A percentile compares a stretch with the other conserved stretches of the same genome.
Evolutionary conservation across 1,284 basidiomycete species (phyloP).

Genomic region (Pisolithus thermaeus): DNA sequence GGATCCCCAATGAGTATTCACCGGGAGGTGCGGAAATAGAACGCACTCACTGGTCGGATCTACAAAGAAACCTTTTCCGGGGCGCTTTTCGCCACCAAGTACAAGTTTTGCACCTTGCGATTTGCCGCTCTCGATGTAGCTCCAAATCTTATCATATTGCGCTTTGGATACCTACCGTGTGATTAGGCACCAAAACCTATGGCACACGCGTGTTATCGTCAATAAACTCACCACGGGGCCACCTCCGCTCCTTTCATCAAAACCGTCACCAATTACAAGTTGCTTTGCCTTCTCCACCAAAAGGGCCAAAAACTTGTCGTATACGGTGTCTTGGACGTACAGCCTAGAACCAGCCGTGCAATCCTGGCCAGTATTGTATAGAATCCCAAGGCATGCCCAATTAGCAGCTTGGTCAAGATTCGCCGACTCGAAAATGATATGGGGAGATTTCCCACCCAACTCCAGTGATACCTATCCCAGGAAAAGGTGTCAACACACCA

Average conservation of each 20-base stretch:
- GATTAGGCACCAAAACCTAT: constrained; percentile 3
- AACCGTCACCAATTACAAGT: constrained; percentile 74
- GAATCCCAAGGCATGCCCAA: constrained; percentile 80
- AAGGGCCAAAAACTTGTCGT: constrained; percentile 74
- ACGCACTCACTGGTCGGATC: constrained; percentile 65
- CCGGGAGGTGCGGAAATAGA: constrained; percentile 4
- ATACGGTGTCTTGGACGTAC: constrained; percentile 80
- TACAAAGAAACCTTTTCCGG: constrained; percentile 67
- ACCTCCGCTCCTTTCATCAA: constrained; percentile 67
- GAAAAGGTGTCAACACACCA: constrained; percentile 10
- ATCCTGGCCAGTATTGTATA: constrained; percentile 82
- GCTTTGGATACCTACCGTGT: constrained; percentile 63
- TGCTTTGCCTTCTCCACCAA: constrained; percentile 66
- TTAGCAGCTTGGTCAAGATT: constrained; percentile 83
- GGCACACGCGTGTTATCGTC: neutral
- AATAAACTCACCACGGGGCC: constrained; percentile 68
- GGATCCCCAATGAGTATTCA: constrained; percentile 3
- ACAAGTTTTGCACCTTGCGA: constrained; percentile 76
- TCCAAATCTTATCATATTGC: constrained; percentile 87
- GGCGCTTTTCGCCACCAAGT: constrained; percentile 73
- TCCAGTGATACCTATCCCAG: constrained; percentile 77
- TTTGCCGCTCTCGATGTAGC: constrained; percentile 86
- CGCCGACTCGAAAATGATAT: constrained; percentile 78
- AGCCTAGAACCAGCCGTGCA: constrained; percentile 85
- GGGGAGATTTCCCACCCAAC: constrained; percentile 94